These are phyloP conservation scores for Peronosclerospora sorghi DNA, from an alignment of 352 stramenopile species.

Conservation along the genomic window DNA sequence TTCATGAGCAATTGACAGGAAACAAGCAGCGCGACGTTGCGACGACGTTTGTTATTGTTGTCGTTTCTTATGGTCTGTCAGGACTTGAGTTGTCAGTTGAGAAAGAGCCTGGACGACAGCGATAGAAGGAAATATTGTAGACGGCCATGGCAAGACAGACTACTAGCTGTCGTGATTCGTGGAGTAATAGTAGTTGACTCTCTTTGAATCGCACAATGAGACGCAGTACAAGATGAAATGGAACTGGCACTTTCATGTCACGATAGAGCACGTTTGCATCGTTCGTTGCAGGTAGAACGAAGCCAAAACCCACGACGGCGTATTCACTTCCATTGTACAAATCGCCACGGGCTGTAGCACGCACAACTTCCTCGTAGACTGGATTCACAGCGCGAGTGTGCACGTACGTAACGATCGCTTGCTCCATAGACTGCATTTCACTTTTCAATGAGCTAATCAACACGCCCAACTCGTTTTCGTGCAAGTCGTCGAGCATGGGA, in stretches of 20 bases:
- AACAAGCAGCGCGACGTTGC: background rate
- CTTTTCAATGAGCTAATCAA: conserved; percentile 16
- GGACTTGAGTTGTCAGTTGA: background rate
- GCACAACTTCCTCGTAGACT: conserved; percentile 28
- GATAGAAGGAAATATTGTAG: conserved; percentile 40
- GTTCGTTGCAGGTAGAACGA: conserved; percentile 44
- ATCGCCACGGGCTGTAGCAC: conserved; percentile 17
- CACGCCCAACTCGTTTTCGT: conserved; percentile 23
- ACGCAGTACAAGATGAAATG: conserved; percentile 43
- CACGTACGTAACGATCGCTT: conserved; percentile 20
- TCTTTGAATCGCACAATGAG: conserved; percentile 48
- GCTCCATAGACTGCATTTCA: conserved; percentile 19
- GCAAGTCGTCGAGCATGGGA: conserved; percentile 19
- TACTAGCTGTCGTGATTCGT: conserved; percentile 39
- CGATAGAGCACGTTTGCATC: conserved; percentile 38
- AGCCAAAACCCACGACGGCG: conserved; percentile 45
- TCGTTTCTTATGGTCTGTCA: background rate
- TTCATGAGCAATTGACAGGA: conserved; percentile 71
- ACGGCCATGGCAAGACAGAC: conserved; percentile 39
- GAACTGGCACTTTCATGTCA: conserved; percentile 38
- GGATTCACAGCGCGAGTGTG: conserved; percentile 18
- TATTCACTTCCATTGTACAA: conserved; percentile 46
- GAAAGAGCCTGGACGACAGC: conserved; percentile 16
- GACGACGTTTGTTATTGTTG: background rate
- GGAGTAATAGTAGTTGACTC: conserved; percentile 33